Evolutionary conservation across 2,329 filamentous ascomycete genomes (phyloP).

Genomic region (Metarhizium brunneum): DNA sequence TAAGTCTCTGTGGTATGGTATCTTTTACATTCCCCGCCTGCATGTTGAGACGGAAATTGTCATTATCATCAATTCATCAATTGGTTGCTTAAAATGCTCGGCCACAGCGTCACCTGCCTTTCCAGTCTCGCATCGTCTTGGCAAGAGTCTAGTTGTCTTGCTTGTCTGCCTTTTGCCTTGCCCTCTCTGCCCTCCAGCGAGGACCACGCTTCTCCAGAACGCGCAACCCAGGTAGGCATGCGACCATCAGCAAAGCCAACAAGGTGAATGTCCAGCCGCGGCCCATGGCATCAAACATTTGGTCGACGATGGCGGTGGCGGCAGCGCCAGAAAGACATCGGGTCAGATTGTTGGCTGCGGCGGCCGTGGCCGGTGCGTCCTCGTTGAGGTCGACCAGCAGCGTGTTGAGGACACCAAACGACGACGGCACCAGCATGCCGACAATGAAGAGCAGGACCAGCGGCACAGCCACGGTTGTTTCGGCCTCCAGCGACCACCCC

Average conservation of each 20-base stretch:
- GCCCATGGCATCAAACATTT: slow-evolving; percentile 48
- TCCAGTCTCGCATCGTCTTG: background rate
- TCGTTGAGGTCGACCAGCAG: slow-evolving; percentile 56
- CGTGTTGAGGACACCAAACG: slow-evolving; percentile 54
- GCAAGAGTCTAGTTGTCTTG: background rate
- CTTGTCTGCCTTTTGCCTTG: slow-evolving; percentile 17
- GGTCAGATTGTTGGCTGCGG: slow-evolving; percentile 54
- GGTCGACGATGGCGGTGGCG: slow-evolving; percentile 48
- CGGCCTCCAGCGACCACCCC: slow-evolving; percentile 46
- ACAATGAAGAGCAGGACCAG: slow-evolving; percentile 48
- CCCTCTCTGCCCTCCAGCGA: slow-evolving; percentile 40
- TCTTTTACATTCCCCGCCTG: background rate
- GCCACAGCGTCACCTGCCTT: background rate
- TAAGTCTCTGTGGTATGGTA: background rate
- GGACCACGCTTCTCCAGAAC: slow-evolving; percentile 39
- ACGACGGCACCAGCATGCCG: slow-evolving; percentile 48
- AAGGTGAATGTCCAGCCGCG: slow-evolving; percentile 55
- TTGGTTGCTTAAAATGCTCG: background rate
- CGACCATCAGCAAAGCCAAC: slow-evolving; percentile 39
- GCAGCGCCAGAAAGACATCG: slow-evolving; percentile 52
- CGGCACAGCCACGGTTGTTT: slow-evolving; percentile 43
- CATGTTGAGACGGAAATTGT: background rate
- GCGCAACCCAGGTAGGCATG: slow-evolving; percentile 38
- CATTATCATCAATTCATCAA: background rate
- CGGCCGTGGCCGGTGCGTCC: slow-evolving; percentile 49